Percentiles rank a stretch among this genome's conserved stretches.
These are phyloP conservation scores for Alternaria brassicae DNA, from an alignment of 2,329 filamentous ascomycete species.

Conservation along the genomic window DNA sequence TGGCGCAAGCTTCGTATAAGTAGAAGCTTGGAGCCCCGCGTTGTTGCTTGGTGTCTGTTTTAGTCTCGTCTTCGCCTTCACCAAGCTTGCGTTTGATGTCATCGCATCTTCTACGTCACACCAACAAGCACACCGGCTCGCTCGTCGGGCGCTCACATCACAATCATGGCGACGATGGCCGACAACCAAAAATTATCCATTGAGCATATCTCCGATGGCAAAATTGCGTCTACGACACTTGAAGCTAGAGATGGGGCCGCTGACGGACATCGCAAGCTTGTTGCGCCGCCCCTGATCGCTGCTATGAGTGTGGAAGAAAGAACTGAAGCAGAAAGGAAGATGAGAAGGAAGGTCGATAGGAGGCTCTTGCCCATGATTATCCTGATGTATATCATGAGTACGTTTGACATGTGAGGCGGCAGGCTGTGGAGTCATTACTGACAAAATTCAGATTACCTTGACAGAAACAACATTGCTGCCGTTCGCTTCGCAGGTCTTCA, in stretches of 20 bases:
- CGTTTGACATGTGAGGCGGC: constrained; percentile 50
- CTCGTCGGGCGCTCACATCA: background rate
- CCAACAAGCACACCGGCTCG: background rate
- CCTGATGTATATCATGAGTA: constrained; percentile 79
- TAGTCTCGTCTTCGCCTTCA: background rate
- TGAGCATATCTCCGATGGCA: constrained; percentile 35
- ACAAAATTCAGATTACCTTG: constrained; percentile 33
- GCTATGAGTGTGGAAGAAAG: constrained; percentile 62
- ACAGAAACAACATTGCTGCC: constrained; percentile 72
- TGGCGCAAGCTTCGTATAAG: constrained; percentile 30
- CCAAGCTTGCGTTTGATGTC: background rate
- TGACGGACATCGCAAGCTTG: constrained; percentile 29
- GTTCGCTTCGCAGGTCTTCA: constrained; percentile 69
- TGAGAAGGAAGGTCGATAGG: constrained; percentile 74
- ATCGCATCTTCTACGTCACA: background rate
- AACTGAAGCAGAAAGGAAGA: constrained; percentile 60
- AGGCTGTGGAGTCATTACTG: background rate
- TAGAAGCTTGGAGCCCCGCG: constrained; percentile 20
- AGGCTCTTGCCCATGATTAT: constrained; percentile 73
- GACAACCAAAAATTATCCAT: constrained; percentile 31
- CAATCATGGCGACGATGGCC: constrained; percentile 27
- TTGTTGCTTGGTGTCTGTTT: constrained; percentile 15
- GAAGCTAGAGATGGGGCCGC: constrained; percentile 23
- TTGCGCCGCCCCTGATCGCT: constrained; percentile 45
- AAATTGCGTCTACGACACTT: constrained; percentile 8